These are phyloP conservation scores for Mycena chlorophos DNA, from an alignment of 768 basidiomycete species.

Conservation along the genomic window DNA sequence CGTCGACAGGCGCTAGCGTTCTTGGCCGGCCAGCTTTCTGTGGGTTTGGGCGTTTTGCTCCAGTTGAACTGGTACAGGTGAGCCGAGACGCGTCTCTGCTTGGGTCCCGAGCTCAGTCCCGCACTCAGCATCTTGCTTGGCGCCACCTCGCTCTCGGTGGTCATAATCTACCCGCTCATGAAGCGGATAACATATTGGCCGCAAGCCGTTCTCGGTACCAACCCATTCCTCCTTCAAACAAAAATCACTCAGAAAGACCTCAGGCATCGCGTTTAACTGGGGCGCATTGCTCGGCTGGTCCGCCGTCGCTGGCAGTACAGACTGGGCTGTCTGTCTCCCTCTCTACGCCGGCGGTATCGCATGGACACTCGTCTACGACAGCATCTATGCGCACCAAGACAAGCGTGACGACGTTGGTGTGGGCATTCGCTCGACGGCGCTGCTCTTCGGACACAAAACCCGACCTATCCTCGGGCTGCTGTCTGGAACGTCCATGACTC, in stretches of 20 bases:
- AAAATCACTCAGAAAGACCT: background rate
- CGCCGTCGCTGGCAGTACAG: slow-evolving; percentile 75
- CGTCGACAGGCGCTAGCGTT: slow-evolving; percentile 75
- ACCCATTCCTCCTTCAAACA: background rate
- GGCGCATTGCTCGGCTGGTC: slow-evolving; percentile 96
- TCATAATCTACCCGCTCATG: slow-evolving; percentile 93
- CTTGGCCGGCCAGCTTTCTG: slow-evolving; percentile 77
- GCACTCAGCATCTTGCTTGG: slow-evolving; percentile 79
- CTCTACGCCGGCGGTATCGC: slow-evolving; percentile 87
- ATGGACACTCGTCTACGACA: slow-evolving; percentile 98
- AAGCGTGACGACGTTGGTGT: slow-evolving; percentile 85
- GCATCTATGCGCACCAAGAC: slow-evolving; percentile 98
- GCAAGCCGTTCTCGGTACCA: slow-evolving; percentile 86
- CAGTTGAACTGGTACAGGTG: slow-evolving; percentile 97
- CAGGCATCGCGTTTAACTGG: slow-evolving; percentile 97
- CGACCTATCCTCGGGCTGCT: slow-evolving; percentile 74
- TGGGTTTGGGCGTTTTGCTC: slow-evolving; percentile 80
- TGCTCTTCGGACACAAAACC: slow-evolving; percentile 81
- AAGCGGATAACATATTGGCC: slow-evolving; percentile 97
- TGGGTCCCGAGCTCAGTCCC: background rate
- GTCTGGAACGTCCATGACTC: slow-evolving; percentile 68
- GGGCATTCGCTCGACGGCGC: slow-evolving; percentile 91
- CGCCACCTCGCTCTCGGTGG: slow-evolving; percentile 85
- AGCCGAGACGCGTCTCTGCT: slow-evolving; percentile 20
- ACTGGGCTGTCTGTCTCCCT: slow-evolving; percentile 83